Percentiles rank a stretch among this genome's conserved stretches.
phyloP scores from a whole-genome alignment of 352 stramenopile species.

The Phytophthora hybrid region DNA sequence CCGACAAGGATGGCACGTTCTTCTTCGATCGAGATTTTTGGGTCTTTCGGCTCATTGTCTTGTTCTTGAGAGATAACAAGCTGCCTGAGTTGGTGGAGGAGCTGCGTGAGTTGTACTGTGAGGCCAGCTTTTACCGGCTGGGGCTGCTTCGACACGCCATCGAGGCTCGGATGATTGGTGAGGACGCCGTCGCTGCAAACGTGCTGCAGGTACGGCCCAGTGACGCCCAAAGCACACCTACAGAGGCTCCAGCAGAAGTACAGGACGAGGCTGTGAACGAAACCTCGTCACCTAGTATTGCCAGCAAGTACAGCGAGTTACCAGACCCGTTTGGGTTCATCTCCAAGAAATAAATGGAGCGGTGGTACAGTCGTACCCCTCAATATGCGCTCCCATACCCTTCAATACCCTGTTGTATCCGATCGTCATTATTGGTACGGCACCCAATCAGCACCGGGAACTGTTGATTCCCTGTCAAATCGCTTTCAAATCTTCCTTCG shows the following conservation, averaged over 20 bases:
- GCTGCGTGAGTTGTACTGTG: constrained; percentile 80
- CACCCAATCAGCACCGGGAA: too few species aligned
- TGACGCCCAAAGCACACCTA: not conserved
- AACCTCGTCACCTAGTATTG: constrained; percentile 5
- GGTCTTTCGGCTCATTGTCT: constrained; percentile 78
- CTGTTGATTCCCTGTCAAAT: too few species aligned
- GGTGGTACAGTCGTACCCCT: too few species aligned
- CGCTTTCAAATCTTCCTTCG: too few species aligned
- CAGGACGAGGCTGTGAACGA: constrained; percentile 10
- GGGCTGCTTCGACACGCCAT: constrained; percentile 79
- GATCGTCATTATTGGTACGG: too few species aligned
- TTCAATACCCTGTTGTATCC: too few species aligned
- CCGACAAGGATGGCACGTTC: constrained; percentile 62
- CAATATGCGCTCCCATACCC: too few species aligned
- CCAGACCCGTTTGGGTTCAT: constrained; percentile 77
- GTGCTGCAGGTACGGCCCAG: constrained; percentile 22
- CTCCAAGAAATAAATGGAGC: constrained; percentile 49
- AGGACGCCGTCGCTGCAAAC: constrained; percentile 50
- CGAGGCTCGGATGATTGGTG: constrained; percentile 76
- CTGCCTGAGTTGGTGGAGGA: constrained; percentile 64
- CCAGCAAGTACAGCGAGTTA: constrained; percentile 61
- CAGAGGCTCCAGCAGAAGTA: not conserved
- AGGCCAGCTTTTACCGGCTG: constrained; percentile 82
- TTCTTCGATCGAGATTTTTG: constrained; percentile 82
- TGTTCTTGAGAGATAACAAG: constrained; percentile 72